These are phyloP conservation scores for Hortiboletus flavorubellus DNA, from an alignment of 768 basidiomycete genomes.

Conservation along the genomic window DNA sequence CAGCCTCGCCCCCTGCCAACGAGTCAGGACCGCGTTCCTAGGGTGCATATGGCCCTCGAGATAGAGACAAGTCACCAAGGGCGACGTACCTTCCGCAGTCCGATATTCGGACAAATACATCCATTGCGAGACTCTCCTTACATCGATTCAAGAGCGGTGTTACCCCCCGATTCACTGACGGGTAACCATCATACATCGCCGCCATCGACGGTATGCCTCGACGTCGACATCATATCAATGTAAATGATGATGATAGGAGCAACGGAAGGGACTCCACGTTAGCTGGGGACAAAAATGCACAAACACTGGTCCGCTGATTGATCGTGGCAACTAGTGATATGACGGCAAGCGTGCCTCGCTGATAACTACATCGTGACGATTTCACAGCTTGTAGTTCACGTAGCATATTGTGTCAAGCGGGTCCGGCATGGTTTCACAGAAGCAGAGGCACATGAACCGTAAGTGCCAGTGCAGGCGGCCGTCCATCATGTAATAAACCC, in stretches of 20 bases:
- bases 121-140: no score
- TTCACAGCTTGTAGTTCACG: background rate
- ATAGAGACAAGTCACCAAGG: no score
- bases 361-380: background rate
- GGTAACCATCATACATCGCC: slow-evolving; percentile 11
- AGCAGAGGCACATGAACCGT: background rate
- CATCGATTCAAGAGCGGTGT: background rate
- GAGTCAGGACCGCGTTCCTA: background rate
- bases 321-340: slow-evolving; percentile 2
- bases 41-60: background rate
- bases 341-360: background rate
- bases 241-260: background rate
- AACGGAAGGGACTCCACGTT: background rate
- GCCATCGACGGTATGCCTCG: slow-evolving; percentile 4
- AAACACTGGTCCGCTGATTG: background rate
- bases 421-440: background rate
- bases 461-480: slow-evolving; percentile 4
- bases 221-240: slow-evolving; percentile 17
- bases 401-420: background rate
- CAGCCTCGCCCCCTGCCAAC: background rate
- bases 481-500: no score
- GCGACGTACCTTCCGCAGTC: no score
- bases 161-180: background rate
- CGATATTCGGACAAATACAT: no score
- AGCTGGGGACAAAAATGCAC: background rate